Base-by-base conservation (phyloP, 139 green algal species). In the Volvox reticuliferus region DNA sequence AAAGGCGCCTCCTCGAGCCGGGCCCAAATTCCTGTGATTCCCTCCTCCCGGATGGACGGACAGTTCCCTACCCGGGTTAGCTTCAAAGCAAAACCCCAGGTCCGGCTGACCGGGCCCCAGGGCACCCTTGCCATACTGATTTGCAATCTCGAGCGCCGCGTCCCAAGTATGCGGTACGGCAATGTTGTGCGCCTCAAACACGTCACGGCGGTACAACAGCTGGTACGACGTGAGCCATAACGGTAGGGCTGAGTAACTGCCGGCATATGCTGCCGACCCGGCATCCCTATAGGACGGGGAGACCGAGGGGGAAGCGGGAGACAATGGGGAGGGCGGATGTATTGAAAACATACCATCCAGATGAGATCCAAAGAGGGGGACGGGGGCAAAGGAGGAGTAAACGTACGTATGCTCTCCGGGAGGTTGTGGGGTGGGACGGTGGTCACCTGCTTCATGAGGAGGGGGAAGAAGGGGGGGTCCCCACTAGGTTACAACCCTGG, bases 141-240 rank as follows among this genome's bases (percentile, higher is more conserved):
- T 50, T 1, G 79, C 79, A 1, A 86, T 22, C 44, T 19, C 35
- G 21, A 92, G 68, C 32, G 62, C 81, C 26, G 86, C 69, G 33
- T 90, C 89, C 89, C 89, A 92, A 24, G 89, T 92, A 5, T 21
- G 68, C 1, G 89, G 89, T 1, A 61, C 33, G 17, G 35, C 37
- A 22, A 92, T 76, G 82, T 82, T 82, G 37, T 77, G 62, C 63
- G 30, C 26, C 9, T n/a, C 63, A 36, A 92, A 82, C 24, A 92
- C 26, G 81, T 92, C 89, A 21, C 79, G 44, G 19, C 79, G 79
- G 50, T 86, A 86, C 79, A 86, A 50, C 50, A 86, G 79, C 36
- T 36, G 12, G 79, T 69, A 86, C 30, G 79, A 28, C 6, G 79
- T 86, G 1, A 86, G 21, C 37, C 37, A 86, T 13, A 86, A 28